Conservation (phyloP, 2,329 filamentous ascomycete genomes). For the Cadophora luteo-olivacea region DNA sequence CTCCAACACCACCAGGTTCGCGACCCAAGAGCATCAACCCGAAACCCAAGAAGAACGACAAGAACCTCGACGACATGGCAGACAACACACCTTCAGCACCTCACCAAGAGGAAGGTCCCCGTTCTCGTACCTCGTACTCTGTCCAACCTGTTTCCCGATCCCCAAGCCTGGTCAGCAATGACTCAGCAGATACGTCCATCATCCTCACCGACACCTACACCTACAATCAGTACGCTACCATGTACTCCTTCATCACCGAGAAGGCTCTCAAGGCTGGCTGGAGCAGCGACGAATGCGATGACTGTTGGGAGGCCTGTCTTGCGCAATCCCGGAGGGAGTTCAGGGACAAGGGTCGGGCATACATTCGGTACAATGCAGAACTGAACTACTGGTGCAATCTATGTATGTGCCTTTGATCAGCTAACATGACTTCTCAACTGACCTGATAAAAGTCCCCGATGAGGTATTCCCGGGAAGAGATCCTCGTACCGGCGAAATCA, state of each 20-base stretch:
- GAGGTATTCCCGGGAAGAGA: conserved; percentile 1
- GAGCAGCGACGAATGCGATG: background rate
- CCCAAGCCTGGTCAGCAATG: background rate
- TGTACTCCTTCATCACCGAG: background rate
- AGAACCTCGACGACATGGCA: background rate
- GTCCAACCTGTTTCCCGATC: background rate
- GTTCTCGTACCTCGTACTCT: background rate
- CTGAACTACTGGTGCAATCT: background rate
- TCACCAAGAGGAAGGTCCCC: background rate
- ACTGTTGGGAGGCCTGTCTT: background rate
- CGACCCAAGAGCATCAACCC: background rate
- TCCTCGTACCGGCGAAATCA: background rate
- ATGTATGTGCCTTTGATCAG: too few species aligned
- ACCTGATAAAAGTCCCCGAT: background rate
- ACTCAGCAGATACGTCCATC: background rate
- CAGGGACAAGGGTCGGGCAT: background rate
- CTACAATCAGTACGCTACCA: background rate
- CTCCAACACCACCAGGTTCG: background rate
- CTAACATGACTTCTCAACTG: background rate
- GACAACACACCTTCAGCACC: background rate
- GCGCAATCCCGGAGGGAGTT: background rate
- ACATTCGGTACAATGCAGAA: background rate
- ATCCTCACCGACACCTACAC: background rate
- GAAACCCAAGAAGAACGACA: background rate
- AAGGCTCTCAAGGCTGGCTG: background rate